A percentile compares a stretch with the other conserved stretches of the same genome.
phyloP scores from a whole-genome alignment of 2,329 filamentous ascomycete genomes.

The Botrytis medusae region DNA sequence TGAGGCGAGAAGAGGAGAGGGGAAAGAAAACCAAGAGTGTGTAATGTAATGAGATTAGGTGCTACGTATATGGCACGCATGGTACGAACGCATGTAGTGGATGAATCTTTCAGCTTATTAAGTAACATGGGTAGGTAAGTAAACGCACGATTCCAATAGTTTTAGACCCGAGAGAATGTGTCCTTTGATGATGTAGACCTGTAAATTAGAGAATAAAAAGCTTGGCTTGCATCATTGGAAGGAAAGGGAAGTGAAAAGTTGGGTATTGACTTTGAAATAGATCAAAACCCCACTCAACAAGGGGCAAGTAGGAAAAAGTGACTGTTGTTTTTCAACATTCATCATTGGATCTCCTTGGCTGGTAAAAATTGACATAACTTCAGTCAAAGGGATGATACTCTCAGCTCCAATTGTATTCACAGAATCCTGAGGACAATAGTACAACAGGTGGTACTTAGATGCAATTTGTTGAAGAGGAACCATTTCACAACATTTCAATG shows the following conservation, averaged over 20 bases:
- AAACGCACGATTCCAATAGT: not conserved
- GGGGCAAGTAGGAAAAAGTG: no score
- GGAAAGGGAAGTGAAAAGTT: not conserved
- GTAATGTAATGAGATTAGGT: not conserved
- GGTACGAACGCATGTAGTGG: not conserved
- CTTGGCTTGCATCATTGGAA: not conserved
- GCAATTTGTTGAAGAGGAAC: no score
- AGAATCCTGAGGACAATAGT: not conserved
- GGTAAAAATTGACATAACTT: not conserved
- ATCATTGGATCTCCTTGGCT: not conserved
- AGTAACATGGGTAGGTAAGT: not conserved
- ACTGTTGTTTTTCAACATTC: not conserved
- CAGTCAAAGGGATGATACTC: not conserved
- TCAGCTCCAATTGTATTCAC: not conserved
- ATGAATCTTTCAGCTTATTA: not conserved
- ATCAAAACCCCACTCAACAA: no score
- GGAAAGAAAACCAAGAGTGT: not conserved
- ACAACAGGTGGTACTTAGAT: no score
- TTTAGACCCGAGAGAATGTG: not conserved
- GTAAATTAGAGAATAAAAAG: not conserved
- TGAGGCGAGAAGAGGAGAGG: conserved; percentile 7
- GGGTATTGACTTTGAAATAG: not conserved
- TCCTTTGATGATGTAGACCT: not conserved
- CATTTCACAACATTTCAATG: no score
- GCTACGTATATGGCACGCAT: not conserved